Evolutionary conservation across 2,329 filamentous ascomycete genomes (phyloP).

Genomic region (Keithomyces neogunnii): DNA sequence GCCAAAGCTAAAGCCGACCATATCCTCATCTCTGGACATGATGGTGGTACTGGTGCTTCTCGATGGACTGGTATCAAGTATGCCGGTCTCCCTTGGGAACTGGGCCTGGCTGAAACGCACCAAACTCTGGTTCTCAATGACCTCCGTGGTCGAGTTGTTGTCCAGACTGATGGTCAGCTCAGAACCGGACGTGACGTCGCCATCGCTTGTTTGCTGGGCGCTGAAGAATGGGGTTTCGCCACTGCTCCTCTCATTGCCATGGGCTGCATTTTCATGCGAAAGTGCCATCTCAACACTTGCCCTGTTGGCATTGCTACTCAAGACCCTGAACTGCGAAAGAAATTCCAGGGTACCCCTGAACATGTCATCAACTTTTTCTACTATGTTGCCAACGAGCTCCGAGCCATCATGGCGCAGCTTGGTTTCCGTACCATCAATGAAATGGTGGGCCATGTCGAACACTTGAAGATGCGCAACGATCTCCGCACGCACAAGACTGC

Average conservation of each 20-base stretch:
- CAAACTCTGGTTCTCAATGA: slow-evolving; percentile 95
- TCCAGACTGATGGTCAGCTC: slow-evolving; percentile 93
- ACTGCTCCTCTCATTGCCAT: slow-evolving; percentile 92
- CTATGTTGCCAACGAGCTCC: slow-evolving; percentile 90
- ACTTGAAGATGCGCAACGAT: slow-evolving; percentile 79
- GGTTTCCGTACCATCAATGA: slow-evolving; percentile 95
- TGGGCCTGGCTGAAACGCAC: slow-evolving; percentile 94
- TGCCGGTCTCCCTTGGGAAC: slow-evolving; percentile 90
- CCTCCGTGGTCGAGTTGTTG: slow-evolving; percentile 86
- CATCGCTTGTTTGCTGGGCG: slow-evolving; percentile 87
- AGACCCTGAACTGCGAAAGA: slow-evolving; percentile 87
- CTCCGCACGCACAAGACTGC: slow-evolving; percentile 80
- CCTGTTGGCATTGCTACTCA: slow-evolving; percentile 94
- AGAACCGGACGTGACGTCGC: slow-evolving; percentile 89
- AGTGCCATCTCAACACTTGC: slow-evolving; percentile 67
- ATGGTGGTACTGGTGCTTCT: slow-evolving; percentile 93
- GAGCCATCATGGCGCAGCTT: slow-evolving; percentile 93
- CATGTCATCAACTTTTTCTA: slow-evolving; percentile 99
- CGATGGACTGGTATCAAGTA: slow-evolving; percentile 99
- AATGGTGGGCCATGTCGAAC: slow-evolving; percentile 90
- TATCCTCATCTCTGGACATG: slow-evolving; percentile 92
- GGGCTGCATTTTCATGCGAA: slow-evolving; percentile 93
- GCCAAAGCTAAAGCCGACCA: slow-evolving; percentile 97
- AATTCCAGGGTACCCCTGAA: slow-evolving; percentile 87
- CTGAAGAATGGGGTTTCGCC: slow-evolving; percentile 97